Conservation (phyloP, 2,329 filamentous ascomycete species). For the Capronia americana region DNA sequence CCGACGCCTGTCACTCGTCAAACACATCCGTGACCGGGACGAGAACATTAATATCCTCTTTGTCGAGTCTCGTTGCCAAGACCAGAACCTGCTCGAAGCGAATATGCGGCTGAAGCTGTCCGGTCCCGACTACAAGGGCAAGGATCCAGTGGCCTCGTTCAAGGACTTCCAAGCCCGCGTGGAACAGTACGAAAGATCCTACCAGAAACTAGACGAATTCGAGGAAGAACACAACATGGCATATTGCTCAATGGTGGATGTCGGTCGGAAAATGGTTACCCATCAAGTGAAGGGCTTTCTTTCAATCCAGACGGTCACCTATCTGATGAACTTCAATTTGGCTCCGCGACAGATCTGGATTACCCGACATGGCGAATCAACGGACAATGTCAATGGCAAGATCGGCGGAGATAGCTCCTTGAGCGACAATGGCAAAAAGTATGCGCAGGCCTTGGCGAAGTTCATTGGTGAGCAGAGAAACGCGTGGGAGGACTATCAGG, state of each 20-base stretch:
- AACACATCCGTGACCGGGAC: slow-evolving; percentile 79
- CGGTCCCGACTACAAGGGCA: slow-evolving; percentile 93
- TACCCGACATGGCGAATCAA: slow-evolving; percentile 88
- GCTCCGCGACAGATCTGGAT: slow-evolving; percentile 98
- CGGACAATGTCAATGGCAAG: slow-evolving; percentile 84
- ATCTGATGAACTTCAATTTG: slow-evolving; percentile 95
- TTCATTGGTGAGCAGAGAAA: slow-evolving; percentile 84
- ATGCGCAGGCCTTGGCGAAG: slow-evolving; percentile 76
- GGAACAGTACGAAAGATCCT: slow-evolving; percentile 90
- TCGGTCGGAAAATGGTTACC: slow-evolving; percentile 90
- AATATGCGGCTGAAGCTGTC: slow-evolving; percentile 98
- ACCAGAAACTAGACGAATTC: slow-evolving; percentile 85
- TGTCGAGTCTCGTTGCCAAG: slow-evolving; percentile 91
- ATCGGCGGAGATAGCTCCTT: slow-evolving; percentile 90
- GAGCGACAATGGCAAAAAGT: slow-evolving; percentile 78
- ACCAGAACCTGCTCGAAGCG: slow-evolving; percentile 82
- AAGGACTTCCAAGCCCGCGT: slow-evolving; percentile 93
- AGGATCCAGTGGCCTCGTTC: slow-evolving; percentile 83
- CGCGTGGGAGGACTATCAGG: slow-evolving; percentile 83
- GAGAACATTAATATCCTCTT: slow-evolving; percentile 88
- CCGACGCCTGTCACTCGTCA: slow-evolving; percentile 80
- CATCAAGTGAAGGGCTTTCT: slow-evolving; percentile 91
- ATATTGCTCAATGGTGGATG: slow-evolving; percentile 97
- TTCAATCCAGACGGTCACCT: slow-evolving; percentile 89
- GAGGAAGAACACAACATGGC: slow-evolving; percentile 91